Evolutionary conservation across 257 asterid species (phyloP).

Genomic region (Nicotiana noctiflora): DNA sequence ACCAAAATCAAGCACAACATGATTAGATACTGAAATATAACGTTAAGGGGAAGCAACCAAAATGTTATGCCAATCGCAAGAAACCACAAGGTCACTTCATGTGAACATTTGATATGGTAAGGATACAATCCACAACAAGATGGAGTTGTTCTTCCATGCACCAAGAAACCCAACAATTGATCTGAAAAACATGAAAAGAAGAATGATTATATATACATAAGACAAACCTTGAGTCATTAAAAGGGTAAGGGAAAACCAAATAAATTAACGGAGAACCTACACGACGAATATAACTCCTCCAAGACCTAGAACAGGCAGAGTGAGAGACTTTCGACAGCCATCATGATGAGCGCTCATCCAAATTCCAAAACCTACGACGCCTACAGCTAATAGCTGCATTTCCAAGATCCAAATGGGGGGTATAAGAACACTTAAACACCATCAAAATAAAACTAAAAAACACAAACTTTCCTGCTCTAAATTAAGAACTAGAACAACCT

Average conservation of each 20-base stretch:
- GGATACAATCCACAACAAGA: constrained; percentile 94
- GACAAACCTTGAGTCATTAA: not conserved
- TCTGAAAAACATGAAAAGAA: constrained; percentile 32
- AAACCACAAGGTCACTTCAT: not conserved
- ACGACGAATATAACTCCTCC: constrained; percentile 65
- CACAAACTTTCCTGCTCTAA: not conserved
- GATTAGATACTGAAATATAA: constrained; percentile 54
- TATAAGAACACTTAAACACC: not conserved
- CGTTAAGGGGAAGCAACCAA: constrained; percentile 41
- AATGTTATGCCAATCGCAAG: not conserved
- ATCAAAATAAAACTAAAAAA: not conserved
- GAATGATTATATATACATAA: not conserved
- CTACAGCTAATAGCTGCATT: constrained; percentile 61
- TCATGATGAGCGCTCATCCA: constrained; percentile 89
- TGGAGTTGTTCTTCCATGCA: constrained; percentile 70
- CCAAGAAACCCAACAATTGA: constrained; percentile 77
- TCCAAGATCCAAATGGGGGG: not conserved
- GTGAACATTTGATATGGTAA: constrained; percentile 4
- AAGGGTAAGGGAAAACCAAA: not conserved
- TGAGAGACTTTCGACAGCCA: constrained; percentile 70
- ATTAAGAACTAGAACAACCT: not conserved
- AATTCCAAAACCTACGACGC: constrained; percentile 70
- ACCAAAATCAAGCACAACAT: constrained; percentile 70
- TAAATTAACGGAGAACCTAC: constrained; percentile 33
- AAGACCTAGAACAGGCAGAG: constrained; percentile 72